Conservation (phyloP, 73 alveolate species). For the Uronychia setigera region DNA sequence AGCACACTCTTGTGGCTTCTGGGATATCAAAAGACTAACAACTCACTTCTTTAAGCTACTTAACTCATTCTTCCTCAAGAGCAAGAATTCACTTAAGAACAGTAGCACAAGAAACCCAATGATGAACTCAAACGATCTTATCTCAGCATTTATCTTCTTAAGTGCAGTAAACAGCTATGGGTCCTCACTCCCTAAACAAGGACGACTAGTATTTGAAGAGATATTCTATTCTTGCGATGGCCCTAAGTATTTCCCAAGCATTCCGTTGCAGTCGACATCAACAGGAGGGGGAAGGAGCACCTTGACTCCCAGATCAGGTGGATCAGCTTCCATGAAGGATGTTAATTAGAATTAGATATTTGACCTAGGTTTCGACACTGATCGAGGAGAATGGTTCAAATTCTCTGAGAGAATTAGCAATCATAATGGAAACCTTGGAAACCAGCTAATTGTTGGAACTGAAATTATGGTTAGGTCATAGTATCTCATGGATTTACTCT, state of each 20-base stretch:
- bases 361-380: background rate
- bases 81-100: background rate
- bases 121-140: background rate
- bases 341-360: background rate
- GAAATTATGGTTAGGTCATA: background rate
- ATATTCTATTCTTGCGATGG: conserved; percentile 13
- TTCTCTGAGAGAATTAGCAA: background rate
- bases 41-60: background rate
- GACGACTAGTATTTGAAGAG: conserved; percentile 34
- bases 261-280: background rate
- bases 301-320: conserved; percentile 15
- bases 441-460: background rate
- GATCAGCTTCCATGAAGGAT: conserved; percentile 2
- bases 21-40: background rate
- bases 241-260: background rate
- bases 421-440: background rate
- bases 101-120: background rate
- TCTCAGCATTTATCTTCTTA: background rate
- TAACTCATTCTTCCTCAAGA: background rate
- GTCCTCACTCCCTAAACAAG: conserved; percentile 20
- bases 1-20: background rate
- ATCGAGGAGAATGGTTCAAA: background rate
- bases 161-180: conserved; percentile 22
- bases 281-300: conserved; percentile 19
- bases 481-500: conserved; percentile 3